Percentiles rank a stretch among this genome's conserved stretches.
Conservation (phyloP, 345 rosid species). For the Brassica cretica region DNA sequence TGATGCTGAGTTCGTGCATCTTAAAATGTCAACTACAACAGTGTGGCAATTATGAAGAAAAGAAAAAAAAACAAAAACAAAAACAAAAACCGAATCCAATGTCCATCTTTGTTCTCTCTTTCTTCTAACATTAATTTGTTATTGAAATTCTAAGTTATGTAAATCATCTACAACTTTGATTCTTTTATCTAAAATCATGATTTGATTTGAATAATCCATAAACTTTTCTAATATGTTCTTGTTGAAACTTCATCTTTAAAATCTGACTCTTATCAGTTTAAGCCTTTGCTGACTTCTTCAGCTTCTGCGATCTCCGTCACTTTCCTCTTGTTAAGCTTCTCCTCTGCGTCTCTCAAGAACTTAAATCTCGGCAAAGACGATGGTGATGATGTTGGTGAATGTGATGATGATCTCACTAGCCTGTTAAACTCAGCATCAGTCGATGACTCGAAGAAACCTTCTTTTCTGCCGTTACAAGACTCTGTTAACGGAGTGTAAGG, state of each 20-base stretch:
- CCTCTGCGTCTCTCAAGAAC: conserved; percentile 95
- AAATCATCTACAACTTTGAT: conserved; percentile 1
- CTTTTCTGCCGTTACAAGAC: conserved; percentile 36
- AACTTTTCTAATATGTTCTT: conserved; percentile 4
- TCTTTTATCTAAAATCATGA: conserved; percentile 10
- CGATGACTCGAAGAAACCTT: conserved; percentile 60
- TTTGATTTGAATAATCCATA: conserved; percentile 2
- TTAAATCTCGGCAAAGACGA: conserved; percentile 81
- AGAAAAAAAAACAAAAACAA: not conserved
- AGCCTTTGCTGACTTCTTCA: conserved; percentile 2
- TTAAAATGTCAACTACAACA: conserved; percentile 30
- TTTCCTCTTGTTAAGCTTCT: conserved; percentile 59
- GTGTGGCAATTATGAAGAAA: not conserved
- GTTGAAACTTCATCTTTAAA: not conserved
- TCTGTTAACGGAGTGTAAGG: conserved; percentile 72
- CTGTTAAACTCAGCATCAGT: conserved; percentile 77
- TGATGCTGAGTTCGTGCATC: conserved; percentile 31
- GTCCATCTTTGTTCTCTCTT: not conserved
- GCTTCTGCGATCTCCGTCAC: conserved; percentile 45
- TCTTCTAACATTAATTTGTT: not conserved
- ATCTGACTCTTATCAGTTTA: conserved; percentile 6
- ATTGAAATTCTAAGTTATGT: not conserved
- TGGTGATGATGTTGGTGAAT: conserved; percentile 75
- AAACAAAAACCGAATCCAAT: conserved; percentile 24
- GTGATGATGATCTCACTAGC: conserved; percentile 66